Evolutionary conservation across 345 rosid genomes (phyloP), one percentile per base, ranked within the genome.

Genomic region (Heritiera littoralis): DNA sequence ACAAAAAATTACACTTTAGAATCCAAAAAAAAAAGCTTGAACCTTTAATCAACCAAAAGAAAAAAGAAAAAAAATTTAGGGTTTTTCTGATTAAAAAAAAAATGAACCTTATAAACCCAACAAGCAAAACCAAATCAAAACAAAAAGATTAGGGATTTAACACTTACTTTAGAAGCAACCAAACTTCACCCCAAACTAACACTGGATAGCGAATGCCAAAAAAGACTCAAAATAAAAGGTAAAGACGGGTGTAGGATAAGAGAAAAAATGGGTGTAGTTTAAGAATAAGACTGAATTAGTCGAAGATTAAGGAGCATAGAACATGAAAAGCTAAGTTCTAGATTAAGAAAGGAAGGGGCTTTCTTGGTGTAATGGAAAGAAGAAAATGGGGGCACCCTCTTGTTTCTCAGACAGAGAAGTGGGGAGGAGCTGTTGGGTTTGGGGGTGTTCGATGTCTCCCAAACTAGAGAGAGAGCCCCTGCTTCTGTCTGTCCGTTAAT

Each of bases 371-470:
- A 1, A 52, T 18, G 59, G 6, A 54, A 18, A 28, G 43, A 20
- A 60, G 30, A 54, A 59, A 41, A 74, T 52, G 65, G 28, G 70
- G 55, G 45, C 78, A 46, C 70, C 70, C 72, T 77, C 79, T 77
- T 7, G 61, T 77, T 38, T 74, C 58, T 65, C 63, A 52, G 51
- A 51, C 79, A 65, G 55, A 63, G 45, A 56, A 63, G n/a, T 67
- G 77, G 17, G 46, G 61, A 40, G 54, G 46, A 18, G 56, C 60
- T 14, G 78, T 28, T 49, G 58, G 74, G 54, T n/a, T 60, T 23
- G 5, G 7, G 32, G 65, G 65, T 60, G 38, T 71, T 76, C 18
- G 78, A 75, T 10, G 63, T 49, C 72, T 76, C 79, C 79, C 79
- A 64, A 63, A 76, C 58, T 10, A 18, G 59, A 54, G 72, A 32